These are phyloP conservation scores for Ramularia collo-cygni DNA, from an alignment of 2,329 filamentous ascomycete genomes.

Conservation along the genomic window DNA sequence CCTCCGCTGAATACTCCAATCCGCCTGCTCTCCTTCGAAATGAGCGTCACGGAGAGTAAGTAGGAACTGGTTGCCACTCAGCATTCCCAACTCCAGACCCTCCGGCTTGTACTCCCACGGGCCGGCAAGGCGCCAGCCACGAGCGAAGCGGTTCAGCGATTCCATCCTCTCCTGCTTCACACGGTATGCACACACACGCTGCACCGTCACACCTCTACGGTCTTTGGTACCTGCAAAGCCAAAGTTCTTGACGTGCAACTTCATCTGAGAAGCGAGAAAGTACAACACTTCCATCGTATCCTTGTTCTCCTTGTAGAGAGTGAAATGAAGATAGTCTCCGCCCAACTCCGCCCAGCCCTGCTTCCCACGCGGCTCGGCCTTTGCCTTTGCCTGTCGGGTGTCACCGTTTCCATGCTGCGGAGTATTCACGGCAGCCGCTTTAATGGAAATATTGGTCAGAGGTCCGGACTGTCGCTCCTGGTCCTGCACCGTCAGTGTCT, in stretches of 20 bases:
- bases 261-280: constrained; percentile 67
- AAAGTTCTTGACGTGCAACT: constrained; percentile 61
- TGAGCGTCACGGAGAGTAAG: constrained; percentile 84
- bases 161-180: constrained; percentile 58
- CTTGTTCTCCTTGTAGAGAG: constrained; percentile 92
- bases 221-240: constrained; percentile 89
- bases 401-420: constrained; percentile 10
- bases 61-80: constrained; percentile 84
- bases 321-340: constrained; percentile 85
- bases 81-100: constrained; percentile 72
- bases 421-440: constrained; percentile 34
- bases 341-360: constrained; percentile 58
- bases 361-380: constrained; percentile 34
- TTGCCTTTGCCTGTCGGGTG: constrained; percentile 11
- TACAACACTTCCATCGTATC: constrained; percentile 89
- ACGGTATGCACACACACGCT: constrained; percentile 65
- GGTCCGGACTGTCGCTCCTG: constrained; percentile 40
- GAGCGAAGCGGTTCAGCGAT: constrained; percentile 53
- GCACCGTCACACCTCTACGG: constrained; percentile 75
- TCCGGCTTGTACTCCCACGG: constrained; percentile 71
- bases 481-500: constrained; percentile 68
- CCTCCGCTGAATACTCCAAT: constrained; percentile 27
- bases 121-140: constrained; percentile 57
- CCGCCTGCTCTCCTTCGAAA: constrained; percentile 45
- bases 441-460: constrained; percentile 58